These are phyloP conservation scores for Lachnellula subtilissima DNA, from an alignment of 2,329 filamentous ascomycete genomes.

Conservation along the genomic window DNA sequence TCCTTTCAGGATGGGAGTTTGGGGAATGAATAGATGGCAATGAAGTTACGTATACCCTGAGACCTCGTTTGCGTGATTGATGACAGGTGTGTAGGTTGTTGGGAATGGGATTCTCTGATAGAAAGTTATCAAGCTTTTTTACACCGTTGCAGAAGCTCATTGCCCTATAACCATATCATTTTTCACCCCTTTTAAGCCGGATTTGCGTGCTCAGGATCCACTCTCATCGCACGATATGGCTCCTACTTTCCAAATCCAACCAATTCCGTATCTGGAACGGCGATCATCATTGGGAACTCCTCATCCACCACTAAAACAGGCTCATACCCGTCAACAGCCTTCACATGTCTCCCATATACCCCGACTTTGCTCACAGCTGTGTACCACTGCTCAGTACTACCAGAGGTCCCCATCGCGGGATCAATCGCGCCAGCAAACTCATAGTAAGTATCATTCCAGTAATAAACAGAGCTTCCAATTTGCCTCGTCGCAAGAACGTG, in stretches of 20 bases:
- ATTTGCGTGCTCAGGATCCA: not conserved
- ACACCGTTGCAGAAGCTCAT: too few species aligned
- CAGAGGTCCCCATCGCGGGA: constrained; percentile 13
- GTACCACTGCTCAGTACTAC: constrained; percentile 21
- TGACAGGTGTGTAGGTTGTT: not conserved
- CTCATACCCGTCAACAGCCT: constrained; percentile 23
- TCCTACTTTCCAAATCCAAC: not conserved
- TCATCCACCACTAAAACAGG: constrained; percentile 19
- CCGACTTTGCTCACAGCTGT: constrained; percentile 8
- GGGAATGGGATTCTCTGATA: not conserved
- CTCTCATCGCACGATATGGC: too few species aligned
- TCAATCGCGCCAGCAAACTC: constrained; percentile 21
- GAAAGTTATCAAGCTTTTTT: not conserved
- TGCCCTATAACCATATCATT: too few species aligned
- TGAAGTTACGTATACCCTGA: not conserved
- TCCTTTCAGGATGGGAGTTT: too few species aligned
- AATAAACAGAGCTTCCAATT: constrained; percentile 19
- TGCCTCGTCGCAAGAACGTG: constrained; percentile 12
- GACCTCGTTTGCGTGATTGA: not conserved
- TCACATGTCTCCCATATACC: constrained; percentile 21
- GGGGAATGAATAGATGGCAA: too few species aligned
- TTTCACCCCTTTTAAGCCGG: too few species aligned
- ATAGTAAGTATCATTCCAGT: constrained; percentile 24
- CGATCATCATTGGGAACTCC: constrained; percentile 9
- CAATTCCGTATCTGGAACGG: constrained; percentile 11